A percentile compares a stretch with the other conserved stretches of the same genome.
These are phyloP conservation scores for Dryas octopetala DNA, from an alignment of 306 rosid species.

Conservation along the genomic window DNA sequence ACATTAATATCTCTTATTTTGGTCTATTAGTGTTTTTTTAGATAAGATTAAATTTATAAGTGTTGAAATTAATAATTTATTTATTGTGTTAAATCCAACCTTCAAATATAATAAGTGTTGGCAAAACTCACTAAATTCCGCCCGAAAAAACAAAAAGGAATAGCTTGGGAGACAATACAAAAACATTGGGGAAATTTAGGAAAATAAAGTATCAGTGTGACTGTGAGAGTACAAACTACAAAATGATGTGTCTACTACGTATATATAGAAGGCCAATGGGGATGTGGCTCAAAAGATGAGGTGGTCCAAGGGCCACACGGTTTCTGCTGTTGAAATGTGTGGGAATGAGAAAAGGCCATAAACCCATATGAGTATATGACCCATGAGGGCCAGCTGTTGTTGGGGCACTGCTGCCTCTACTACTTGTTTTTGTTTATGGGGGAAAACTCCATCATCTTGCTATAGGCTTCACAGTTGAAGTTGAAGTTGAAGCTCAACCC, in stretches of 20 bases:
- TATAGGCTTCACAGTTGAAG: too few species aligned
- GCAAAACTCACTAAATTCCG: background rate
- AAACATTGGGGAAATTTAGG: background rate
- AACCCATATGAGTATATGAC: background rate
- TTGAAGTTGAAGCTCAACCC: background rate
- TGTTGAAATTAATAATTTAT: too few species aligned
- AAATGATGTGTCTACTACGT: background rate
- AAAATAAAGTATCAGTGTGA: background rate
- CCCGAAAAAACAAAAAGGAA: background rate
- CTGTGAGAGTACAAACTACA: background rate
- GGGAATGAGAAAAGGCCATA: conserved; percentile 39
- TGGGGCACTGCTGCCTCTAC: conserved; percentile 15
- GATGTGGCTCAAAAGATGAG: conserved; percentile 60
- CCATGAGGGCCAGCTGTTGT: conserved; percentile 47
- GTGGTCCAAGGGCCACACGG: conserved; percentile 73
- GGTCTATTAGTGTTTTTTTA: background rate
- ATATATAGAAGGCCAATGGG: background rate
- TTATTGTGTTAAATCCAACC: too few species aligned
- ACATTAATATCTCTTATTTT: background rate
- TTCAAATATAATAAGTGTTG: too few species aligned
- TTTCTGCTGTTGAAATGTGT: conserved; percentile 43
- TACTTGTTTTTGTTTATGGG: background rate
- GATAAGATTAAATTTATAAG: too few species aligned
- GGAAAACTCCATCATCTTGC: too few species aligned
- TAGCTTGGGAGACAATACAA: background rate